Conservation (phyloP, 2,329 filamentous ascomycete genomes). For the Colletotrichum abscissum region DNA sequence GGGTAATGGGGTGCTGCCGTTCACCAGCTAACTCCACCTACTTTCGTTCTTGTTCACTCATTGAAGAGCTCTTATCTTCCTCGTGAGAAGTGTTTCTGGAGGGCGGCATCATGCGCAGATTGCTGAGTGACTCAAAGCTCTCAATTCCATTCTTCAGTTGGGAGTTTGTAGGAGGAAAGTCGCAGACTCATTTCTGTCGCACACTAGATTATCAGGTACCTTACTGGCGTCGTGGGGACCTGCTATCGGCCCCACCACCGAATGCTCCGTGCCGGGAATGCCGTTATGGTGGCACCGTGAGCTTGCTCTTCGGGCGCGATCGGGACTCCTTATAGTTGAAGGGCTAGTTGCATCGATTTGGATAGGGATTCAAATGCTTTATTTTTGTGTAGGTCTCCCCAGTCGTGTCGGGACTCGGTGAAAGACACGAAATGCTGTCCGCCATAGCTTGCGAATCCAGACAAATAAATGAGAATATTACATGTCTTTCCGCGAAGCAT, state of each 20-base stretch:
- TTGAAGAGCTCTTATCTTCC: not conserved
- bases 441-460: not conserved
- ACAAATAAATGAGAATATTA: too few species aligned
- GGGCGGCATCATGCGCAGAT: not conserved
- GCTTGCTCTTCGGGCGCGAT: not conserved
- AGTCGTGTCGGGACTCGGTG: too few species aligned
- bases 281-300: not conserved
- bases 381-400: too few species aligned
- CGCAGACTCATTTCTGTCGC: not conserved
- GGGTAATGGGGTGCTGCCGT: not conserved
- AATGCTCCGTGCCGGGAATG: not conserved
- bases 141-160: not conserved
- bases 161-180: not conserved
- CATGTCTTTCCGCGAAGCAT: too few species aligned
- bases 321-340: not conserved
- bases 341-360: not conserved
- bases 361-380: too few species aligned
- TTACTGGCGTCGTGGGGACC: not conserved
- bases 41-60: slow-evolving; percentile 23
- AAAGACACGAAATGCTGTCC: not conserved
- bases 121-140: not conserved
- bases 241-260: not conserved
- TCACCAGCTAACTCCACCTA: not conserved
- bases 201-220: not conserved
- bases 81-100: not conserved